Evolutionary conservation across 2,329 filamentous ascomycete species (phyloP), one percentile per base, ranked within the genome.

Genomic region (Pseudogymnoascus verrucosus): DNA sequence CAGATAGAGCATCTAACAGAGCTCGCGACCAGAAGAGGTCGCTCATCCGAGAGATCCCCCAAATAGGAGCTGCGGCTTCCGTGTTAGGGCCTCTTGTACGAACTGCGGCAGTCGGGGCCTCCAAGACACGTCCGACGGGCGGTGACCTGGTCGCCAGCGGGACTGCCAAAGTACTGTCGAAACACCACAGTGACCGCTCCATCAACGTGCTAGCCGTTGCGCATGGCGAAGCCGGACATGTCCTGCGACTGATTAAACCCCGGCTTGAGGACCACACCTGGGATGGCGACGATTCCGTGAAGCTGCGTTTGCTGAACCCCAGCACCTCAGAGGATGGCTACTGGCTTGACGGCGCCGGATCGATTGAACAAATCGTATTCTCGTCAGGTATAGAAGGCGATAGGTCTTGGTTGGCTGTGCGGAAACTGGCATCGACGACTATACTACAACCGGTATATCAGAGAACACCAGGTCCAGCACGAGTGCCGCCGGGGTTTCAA

Each of bases 301-400:
- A 62, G 12, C 44, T 74, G 26, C 63, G 67, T 5, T 11, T 69
- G 1, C 60, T 71, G 5, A 64, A 69, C 36, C 59, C 65, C 7
- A 64, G 67, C 26, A 65, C 44, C 1, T 60, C 65, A 7, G 70
- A 71, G 16, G 59, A 70, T 57, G 72, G 70, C 0, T 69, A 70
- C 59, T 74, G 72, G 72, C 64, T 67, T 57, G 68, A 70, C 8
- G 66, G 47, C 37, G 78, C 76, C 19, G 76, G 77, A 4, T 74
- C 78, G 0, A 79, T 84, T 64, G 76, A 77, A 62, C 81, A 84
- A 65, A 70, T 84, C 1, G 71, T 71, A 62, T 80, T 80, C 65
- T 73, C 77, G 3, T 71, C 76, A 31, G 64, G 69, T 60, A 71
- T 76, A 4, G 73, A 77, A 12, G 70, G 72, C 23, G 71, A 74